Evolutionary conservation across 768 basidiomycete genomes (phyloP).

Genomic region (Naganishia vaughanmartiniae): DNA sequence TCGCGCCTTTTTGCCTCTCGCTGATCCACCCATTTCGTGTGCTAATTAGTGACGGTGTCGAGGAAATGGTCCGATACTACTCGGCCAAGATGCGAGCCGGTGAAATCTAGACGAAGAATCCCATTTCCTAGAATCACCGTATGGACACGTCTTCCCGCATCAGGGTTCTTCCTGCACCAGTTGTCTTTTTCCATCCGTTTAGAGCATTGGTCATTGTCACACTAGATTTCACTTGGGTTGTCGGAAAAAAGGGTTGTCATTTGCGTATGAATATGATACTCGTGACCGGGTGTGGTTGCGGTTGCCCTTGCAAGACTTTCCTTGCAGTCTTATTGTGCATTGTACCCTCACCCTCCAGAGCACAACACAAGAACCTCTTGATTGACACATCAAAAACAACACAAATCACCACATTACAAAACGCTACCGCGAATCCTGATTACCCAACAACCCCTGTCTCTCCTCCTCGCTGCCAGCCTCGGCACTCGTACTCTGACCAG

Average conservation of each 20-base stretch:
- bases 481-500: slow-evolving; percentile 8
- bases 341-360: background rate
- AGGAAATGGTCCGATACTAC: slow-evolving; percentile 45
- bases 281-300: background rate
- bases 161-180: background rate
- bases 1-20: background rate
- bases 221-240: slow-evolving; percentile 11
- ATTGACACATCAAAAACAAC: no score
- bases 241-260: slow-evolving; percentile 12
- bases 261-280: background rate
- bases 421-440: background rate
- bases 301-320: no score
- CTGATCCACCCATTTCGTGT: background rate
- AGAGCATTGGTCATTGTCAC: slow-evolving; percentile 15
- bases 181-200: background rate
- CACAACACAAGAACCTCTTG: no score
- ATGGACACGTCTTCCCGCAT: background rate
- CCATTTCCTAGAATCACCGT: background rate
- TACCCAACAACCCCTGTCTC: slow-evolving; percentile 35
- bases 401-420: background rate
- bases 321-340: background rate
- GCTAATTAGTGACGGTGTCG: slow-evolving; percentile 31
- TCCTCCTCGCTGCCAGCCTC: slow-evolving; percentile 38
- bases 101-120: slow-evolving; percentile 36
- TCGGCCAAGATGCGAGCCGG: slow-evolving; percentile 46